Percentiles rank a stretch among this genome's conserved stretches.
These are phyloP conservation scores for Elasticomyces elasticus DNA, from an alignment of 495 filamentous ascomycete genomes.

Conservation along the genomic window DNA sequence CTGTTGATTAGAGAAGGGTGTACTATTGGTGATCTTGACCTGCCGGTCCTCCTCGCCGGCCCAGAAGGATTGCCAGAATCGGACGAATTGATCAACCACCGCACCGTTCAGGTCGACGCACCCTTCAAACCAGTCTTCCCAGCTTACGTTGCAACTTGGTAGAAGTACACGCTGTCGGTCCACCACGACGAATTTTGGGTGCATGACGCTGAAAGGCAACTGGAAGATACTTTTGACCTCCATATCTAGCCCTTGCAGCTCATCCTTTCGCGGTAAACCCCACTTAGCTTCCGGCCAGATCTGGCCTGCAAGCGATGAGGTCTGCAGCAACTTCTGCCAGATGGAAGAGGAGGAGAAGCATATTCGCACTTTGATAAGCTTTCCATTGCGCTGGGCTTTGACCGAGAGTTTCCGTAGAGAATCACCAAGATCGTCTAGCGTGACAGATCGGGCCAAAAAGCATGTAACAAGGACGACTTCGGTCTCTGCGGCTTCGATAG, in stretches of 20 bases:
- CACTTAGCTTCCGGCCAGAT: constrained; percentile 48
- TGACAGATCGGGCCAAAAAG: constrained; percentile 58
- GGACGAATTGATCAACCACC: constrained; percentile 42
- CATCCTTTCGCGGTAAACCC: constrained; percentile 42
- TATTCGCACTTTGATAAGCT: constrained; percentile 43
- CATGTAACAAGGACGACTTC: constrained; percentile 68
- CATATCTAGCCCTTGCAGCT: constrained; percentile 50
- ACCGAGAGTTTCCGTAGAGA: constrained; percentile 44
- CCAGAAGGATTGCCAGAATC: constrained; percentile 54
- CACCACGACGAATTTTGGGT: constrained; percentile 64
- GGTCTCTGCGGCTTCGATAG: constrained; percentile 43
- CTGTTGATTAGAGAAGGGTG: neutral
- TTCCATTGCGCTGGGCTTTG: constrained; percentile 20
- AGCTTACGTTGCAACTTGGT: constrained; percentile 66
- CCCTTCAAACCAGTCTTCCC: constrained; percentile 67
- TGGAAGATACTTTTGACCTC: constrained; percentile 61
- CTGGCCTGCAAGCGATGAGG: constrained; percentile 45
- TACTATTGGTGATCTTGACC: neutral
- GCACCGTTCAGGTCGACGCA: constrained; percentile 51
- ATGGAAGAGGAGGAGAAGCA: constrained; percentile 58
- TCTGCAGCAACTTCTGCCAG: constrained; percentile 60
- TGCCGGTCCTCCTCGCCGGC: constrained; percentile 1
- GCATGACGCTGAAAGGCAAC: constrained; percentile 64
- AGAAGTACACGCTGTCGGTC: constrained; percentile 51
- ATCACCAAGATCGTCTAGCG: constrained; percentile 39